Evolutionary conservation across 495 filamentous ascomycete species (phyloP).

Genomic region (Pseudotulostoma volvatum): DNA sequence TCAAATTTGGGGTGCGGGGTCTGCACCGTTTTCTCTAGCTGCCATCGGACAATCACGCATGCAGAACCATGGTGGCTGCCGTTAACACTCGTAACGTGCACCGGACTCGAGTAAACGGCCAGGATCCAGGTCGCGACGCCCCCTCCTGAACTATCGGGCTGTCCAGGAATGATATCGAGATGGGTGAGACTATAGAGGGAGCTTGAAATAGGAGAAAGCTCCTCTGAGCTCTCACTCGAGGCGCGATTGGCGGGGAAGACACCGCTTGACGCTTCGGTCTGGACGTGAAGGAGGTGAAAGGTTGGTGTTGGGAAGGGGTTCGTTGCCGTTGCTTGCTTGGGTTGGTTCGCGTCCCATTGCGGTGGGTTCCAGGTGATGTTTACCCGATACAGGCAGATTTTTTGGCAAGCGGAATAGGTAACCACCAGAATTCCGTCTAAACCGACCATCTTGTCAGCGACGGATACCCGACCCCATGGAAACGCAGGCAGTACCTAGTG

Average conservation of each 20-base stretch:
- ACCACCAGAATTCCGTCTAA: slow-evolving; percentile 43
- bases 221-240: slow-evolving; percentile 13
- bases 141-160: slow-evolving; percentile 33
- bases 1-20: slow-evolving; percentile 57
- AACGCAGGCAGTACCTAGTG: slow-evolving; percentile 35
- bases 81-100: slow-evolving; percentile 28
- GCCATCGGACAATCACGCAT: slow-evolving; percentile 64
- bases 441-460: no score
- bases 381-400: slow-evolving; percentile 47
- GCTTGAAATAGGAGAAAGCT: slow-evolving; percentile 18
- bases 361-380: slow-evolving; percentile 31
- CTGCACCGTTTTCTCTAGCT: slow-evolving; percentile 42
- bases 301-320: slow-evolving; percentile 26
- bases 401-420: slow-evolving; percentile 47
- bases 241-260: slow-evolving; percentile 14
- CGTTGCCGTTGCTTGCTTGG: slow-evolving; percentile 13
- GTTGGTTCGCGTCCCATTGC: slow-evolving; percentile 22
- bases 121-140: slow-evolving; percentile 44
- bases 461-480: no score
- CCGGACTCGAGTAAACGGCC: slow-evolving; percentile 48
- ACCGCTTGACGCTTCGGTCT: slow-evolving; percentile 24
- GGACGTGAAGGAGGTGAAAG: slow-evolving; percentile 25
- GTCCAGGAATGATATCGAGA: slow-evolving; percentile 47
- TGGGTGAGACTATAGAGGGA: slow-evolving; percentile 42
- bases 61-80: slow-evolving; percentile 42